Percentiles rank a stretch among this genome's conserved stretches.
These are phyloP conservation scores for Diaporthe citri DNA, from an alignment of 2,329 filamentous ascomycete genomes.

Conservation along the genomic window DNA sequence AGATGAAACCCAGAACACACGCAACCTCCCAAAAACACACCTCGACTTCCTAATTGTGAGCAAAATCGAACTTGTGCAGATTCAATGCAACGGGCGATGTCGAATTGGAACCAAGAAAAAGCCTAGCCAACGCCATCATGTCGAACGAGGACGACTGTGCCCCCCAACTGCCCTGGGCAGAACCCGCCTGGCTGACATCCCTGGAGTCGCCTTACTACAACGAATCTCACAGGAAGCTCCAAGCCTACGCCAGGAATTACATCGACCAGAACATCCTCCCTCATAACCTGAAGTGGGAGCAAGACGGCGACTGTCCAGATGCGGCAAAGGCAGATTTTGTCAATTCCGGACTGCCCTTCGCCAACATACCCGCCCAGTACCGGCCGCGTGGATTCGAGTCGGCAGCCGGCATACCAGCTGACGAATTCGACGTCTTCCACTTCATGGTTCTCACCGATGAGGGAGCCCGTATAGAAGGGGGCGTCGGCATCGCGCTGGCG, in stretches of 20 bases:
- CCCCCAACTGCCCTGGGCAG: slow-evolving; percentile 42
- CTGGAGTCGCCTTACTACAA: slow-evolving; percentile 68
- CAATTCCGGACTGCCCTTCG: slow-evolving; percentile 50
- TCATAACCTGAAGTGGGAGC: slow-evolving; percentile 73
- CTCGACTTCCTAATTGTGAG: background rate
- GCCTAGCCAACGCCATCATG: background rate
- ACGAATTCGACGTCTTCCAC: slow-evolving; percentile 54
- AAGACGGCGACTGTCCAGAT: slow-evolving; percentile 62
- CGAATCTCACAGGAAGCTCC: slow-evolving; percentile 67
- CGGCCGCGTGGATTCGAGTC: slow-evolving; percentile 54
- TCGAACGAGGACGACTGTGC: background rate
- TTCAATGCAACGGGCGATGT: background rate
- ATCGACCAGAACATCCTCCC: slow-evolving; percentile 68
- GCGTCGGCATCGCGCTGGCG: slow-evolving; percentile 66
- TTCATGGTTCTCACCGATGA: slow-evolving; percentile 53
- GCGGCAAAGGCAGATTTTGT: slow-evolving; percentile 50
- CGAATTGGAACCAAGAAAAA: background rate
- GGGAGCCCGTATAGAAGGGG: slow-evolving; percentile 59
- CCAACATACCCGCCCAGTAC: slow-evolving; percentile 51
- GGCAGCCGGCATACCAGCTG: slow-evolving; percentile 54
- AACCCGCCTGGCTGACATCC: slow-evolving; percentile 44
- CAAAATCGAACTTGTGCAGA: background rate
- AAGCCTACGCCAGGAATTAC: slow-evolving; percentile 68
- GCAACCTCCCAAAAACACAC: background rate
- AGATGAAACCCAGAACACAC: background rate